phyloP scores from a whole-genome alignment of 768 basidiomycete species.

The Hebeloma cylindrosporum region DNA sequence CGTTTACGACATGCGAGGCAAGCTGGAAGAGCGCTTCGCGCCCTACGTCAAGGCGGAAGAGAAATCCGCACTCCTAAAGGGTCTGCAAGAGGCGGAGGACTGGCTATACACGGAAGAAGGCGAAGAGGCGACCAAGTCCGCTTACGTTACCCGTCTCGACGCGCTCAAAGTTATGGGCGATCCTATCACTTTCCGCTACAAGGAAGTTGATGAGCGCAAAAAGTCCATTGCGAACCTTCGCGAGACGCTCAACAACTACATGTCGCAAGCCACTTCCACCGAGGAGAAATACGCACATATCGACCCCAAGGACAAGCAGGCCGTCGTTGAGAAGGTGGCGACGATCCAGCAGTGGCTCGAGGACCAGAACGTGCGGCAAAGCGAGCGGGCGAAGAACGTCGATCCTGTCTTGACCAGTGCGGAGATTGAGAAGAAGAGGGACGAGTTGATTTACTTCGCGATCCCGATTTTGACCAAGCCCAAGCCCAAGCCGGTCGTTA shows the following conservation, averaged over 20 bases:
- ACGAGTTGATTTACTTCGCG: conserved; percentile 89
- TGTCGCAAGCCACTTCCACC: conserved; percentile 73
- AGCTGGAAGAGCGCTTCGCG: conserved; percentile 87
- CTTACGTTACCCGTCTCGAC: conserved; percentile 85
- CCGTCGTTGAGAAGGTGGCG: conserved; percentile 86
- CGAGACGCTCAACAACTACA: conserved; percentile 85
- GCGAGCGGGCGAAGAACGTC: conserved; percentile 85
- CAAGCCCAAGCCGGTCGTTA: conserved; percentile 83
- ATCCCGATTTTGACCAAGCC: conserved; percentile 88
- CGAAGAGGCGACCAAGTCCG: conserved; percentile 93
- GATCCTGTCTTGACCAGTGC: conserved; percentile 79
- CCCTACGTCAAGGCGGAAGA: conserved; percentile 72
- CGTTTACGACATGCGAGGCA: conserved; percentile 92
- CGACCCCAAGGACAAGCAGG: conserved; percentile 82
- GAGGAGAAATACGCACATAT: conserved; percentile 93
- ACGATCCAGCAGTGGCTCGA: conserved; percentile 95
- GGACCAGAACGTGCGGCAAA: conserved; percentile 84
- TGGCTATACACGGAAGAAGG: conserved; percentile 98
- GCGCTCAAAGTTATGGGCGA: conserved; percentile 83
- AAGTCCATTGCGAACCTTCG: conserved; percentile 73
- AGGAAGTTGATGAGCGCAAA: conserved; percentile 80
- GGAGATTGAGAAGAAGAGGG: conserved; percentile 88
- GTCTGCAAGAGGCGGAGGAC: conserved; percentile 81
- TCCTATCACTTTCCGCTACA: conserved; percentile 80
- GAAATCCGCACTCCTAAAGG: conserved; percentile 70